These are phyloP conservation scores for Pichia eremophila DNA, from an alignment of 805 yeast species.

Conservation along the genomic window DNA sequence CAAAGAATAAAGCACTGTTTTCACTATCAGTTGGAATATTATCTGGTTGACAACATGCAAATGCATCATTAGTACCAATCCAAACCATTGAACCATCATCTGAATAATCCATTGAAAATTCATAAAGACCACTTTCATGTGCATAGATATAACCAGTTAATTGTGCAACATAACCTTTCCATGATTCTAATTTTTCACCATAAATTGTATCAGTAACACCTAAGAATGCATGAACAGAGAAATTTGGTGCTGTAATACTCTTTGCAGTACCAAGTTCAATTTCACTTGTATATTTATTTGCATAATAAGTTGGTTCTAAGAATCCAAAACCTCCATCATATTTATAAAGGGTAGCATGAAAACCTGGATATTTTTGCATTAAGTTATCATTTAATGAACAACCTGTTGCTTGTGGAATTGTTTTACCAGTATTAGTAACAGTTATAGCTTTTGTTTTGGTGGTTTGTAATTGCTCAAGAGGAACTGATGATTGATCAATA, in stretches of 20 bases:
- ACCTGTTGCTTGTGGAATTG: slow-evolving; percentile 1
- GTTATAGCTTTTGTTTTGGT: neutral
- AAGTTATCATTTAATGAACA: neutral
- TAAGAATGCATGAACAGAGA: slow-evolving; percentile 5
- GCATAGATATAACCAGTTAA: slow-evolving; percentile 5
- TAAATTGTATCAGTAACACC: slow-evolving; percentile 1
- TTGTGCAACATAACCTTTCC: slow-evolving; percentile 8
- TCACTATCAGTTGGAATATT: slow-evolving; percentile 1
- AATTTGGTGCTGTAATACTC: slow-evolving; percentile 5
- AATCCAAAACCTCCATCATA: slow-evolving; percentile 3
- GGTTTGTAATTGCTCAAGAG: neutral
- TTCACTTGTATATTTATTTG: slow-evolving; percentile 4
- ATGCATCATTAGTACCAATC: slow-evolving; percentile 23
- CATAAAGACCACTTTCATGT: slow-evolving; percentile 21
- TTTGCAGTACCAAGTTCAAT: neutral
- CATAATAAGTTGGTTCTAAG: slow-evolving; percentile 3
- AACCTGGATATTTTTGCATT: neutral
- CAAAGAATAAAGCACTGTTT: slow-evolving; percentile 5
- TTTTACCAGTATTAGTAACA: slow-evolving; percentile 1
- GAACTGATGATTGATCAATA: slow-evolving; percentile 1
- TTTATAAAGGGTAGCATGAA: slow-evolving; percentile 3
- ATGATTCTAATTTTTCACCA: slow-evolving; percentile 2
- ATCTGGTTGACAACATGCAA: slow-evolving; percentile 26
- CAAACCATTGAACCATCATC: slow-evolving; percentile 28
- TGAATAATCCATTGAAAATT: slow-evolving; percentile 13